phyloP scores from a whole-genome alignment of 2,329 filamentous ascomycete species.

The Pseudogymnoascus sp. region DNA sequence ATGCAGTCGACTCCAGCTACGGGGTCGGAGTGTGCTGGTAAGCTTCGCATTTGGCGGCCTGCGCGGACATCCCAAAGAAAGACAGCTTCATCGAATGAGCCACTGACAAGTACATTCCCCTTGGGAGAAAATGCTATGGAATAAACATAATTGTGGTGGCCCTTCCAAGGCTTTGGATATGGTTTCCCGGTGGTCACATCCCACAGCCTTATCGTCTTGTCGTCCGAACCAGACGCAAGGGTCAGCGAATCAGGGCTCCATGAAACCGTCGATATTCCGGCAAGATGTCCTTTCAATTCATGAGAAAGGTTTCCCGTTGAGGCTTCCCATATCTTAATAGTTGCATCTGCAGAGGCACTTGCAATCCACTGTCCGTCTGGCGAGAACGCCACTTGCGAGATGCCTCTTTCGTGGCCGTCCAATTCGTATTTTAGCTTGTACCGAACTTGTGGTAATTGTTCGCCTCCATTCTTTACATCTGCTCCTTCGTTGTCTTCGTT shows the following conservation, averaged over 20 bases:
- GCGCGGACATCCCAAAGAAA: conserved; percentile 94
- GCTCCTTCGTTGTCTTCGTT: background rate
- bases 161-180: conserved; percentile 53
- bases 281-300: conserved; percentile 86
- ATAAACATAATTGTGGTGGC: conserved; percentile 95
- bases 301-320: conserved; percentile 70
- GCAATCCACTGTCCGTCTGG: conserved; percentile 87
- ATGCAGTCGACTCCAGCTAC: conserved; percentile 92
- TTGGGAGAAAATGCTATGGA: conserved; percentile 94
- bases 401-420: conserved; percentile 66
- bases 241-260: conserved; percentile 87
- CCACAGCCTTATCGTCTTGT: conserved; percentile 94
- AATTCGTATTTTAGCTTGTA: conserved; percentile 58
- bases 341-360: conserved; percentile 80
- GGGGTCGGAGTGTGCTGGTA: conserved; percentile 92
- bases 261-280: conserved; percentile 84
- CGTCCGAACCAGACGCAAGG: conserved; percentile 85
- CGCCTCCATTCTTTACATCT: background rate
- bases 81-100: conserved; percentile 93
- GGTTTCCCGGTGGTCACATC: conserved; percentile 57
- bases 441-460: conserved; percentile 19
- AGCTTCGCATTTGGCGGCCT: conserved; percentile 75
- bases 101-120: conserved; percentile 91
- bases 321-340: conserved; percentile 86
- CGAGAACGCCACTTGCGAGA: conserved; percentile 83